Evolutionary conservation across 768 basidiomycete genomes (phyloP).

Genomic region (Mycena amicta): DNA sequence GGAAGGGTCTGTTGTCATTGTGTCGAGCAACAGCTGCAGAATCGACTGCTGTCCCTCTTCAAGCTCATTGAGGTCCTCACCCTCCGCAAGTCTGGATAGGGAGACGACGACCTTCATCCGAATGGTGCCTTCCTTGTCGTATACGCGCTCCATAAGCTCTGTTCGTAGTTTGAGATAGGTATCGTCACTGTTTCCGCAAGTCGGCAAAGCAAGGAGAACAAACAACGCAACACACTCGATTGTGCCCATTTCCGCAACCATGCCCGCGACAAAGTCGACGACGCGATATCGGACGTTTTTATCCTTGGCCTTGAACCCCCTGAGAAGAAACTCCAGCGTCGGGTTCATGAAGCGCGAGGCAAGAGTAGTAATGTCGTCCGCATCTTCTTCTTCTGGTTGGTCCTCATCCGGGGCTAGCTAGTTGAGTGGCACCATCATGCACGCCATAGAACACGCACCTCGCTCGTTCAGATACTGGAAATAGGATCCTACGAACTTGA

Average conservation of each 20-base stretch:
- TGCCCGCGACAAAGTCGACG: constrained; percentile 73
- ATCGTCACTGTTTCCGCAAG: constrained; percentile 60
- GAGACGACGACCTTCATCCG: constrained; percentile 81
- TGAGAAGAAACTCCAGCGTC: constrained; percentile 67
- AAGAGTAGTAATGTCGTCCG: constrained; percentile 62
- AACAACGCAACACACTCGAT: constrained; percentile 72
- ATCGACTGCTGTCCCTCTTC: constrained; percentile 52
- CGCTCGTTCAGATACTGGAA: constrained; percentile 75
- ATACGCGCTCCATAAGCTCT: constrained; percentile 68
- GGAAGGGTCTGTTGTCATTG: constrained; percentile 71
- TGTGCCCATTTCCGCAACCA: constrained; percentile 79
- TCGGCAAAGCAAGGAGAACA: no score
- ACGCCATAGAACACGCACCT: constrained; percentile 48
- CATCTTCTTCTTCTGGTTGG: constrained; percentile 37
- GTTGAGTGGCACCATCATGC: not conserved
- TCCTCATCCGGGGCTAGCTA: constrained; percentile 42
- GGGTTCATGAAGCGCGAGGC: constrained; percentile 68
- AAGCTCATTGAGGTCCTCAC: constrained; percentile 64
- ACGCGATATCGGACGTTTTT: constrained; percentile 84
- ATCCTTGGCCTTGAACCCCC: constrained; percentile 84
- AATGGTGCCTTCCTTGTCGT: constrained; percentile 78
- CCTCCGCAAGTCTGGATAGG: constrained; percentile 72
- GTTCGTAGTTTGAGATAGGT: constrained; percentile 64
- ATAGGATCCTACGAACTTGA: constrained; percentile 85
- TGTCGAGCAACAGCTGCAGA: constrained; percentile 64